Evolutionary conservation across 2,329 filamentous ascomycete genomes (phyloP), one percentile per base, ranked within the genome.

Genomic region (Penicillium rolfsii): DNA sequence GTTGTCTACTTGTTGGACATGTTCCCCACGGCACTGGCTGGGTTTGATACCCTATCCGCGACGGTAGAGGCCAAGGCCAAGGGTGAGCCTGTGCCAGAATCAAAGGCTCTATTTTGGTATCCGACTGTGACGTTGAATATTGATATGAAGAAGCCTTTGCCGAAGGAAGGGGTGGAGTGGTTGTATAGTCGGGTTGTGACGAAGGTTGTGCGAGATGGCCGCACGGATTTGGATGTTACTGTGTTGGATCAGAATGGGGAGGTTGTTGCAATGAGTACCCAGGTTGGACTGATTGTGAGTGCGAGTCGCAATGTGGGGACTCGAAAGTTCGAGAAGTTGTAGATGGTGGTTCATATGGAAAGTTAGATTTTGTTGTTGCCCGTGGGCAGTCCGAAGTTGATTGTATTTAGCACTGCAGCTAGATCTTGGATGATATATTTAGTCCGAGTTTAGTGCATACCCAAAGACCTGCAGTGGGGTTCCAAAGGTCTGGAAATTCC

Each of bases 71-170:
- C 63, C 59, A 73, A 55, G 60, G 71, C 35, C 65, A 67, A 70
- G 48, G 66, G 67, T 0, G 62, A 61, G 38, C 54, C 28, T 62
- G 66, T 16, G 48, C 59, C 72, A 54, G 69, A 73, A 41, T 53
- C 69, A 45, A 72, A 70, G 40, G 75, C 76, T 3, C 77, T 56
- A 74, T 87, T 86, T 67, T 93, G 90, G 91, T 92, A 91, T 72
- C 90, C 90, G 0, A 96, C 91, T 0, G 75, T 96, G 1, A 79
- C 88, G 19, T 76, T 95, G 71, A 92, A 91, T 72, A 70, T 96
- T 24, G 91, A 96, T 64, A 80, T 93, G 41, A 95, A 94, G 80
- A 91, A 89, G 72, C 74, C 82, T 6, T 73, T 96, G 48, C 90
- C 90, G 0, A 76, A 79, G 4, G 84, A 85, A 45, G 91, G 91